Base-by-base conservation (phyloP, 495 filamentous ascomycete genomes). In the Clohesyomyces aquaticus region DNA sequence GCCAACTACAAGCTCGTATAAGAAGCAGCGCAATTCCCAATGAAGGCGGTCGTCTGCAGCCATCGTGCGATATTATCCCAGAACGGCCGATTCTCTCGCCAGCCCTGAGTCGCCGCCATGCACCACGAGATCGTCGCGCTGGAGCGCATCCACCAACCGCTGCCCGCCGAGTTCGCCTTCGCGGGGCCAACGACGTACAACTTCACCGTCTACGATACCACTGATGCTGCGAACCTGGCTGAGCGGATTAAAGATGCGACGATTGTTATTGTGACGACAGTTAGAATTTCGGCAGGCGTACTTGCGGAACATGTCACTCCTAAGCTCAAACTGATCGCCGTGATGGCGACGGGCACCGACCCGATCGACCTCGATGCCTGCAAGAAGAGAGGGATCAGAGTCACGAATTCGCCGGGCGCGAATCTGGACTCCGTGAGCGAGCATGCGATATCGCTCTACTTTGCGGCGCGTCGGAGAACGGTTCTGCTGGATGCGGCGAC, bases 371-470 rank as follows among this genome's bases (percentile, higher is more conserved):
- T 79, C 8, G 73, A 68, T 0, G 80, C 80, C 0, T 79, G 77
- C 51, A 63, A 61, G 19, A 75, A 73, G 10, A 74, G 78, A 2
- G 77, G 78, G 0, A 74, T 85, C 50, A 63, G 69, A 0, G 78
- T 85, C 0, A 71, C 46, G 9, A 69, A 69, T 45, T 61, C 38
- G 0, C 82, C 81, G 12, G 74, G 74, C 11, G 77, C 79, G 27
- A 84, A 82, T 55, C 73, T 79, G 10, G 79, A 79, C 19, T 72
- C 75, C 11, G 83, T 85, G 1, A 78, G 75, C n/a, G 83, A 85
- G 66, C 82, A 85, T 71, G 78, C 77, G 0, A 72, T 85, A 16
- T 77, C 76, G 22, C 65, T 85, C 50, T 85, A 83, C 62, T 85
- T 83, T 67, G 75, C 81, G 3, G 70, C 78, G 48, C 74, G 82